Percentiles rank a stretch among this genome's conserved stretches.
Conservation (phyloP, 805 yeast genomes). For the Candida boleticola region DNA sequence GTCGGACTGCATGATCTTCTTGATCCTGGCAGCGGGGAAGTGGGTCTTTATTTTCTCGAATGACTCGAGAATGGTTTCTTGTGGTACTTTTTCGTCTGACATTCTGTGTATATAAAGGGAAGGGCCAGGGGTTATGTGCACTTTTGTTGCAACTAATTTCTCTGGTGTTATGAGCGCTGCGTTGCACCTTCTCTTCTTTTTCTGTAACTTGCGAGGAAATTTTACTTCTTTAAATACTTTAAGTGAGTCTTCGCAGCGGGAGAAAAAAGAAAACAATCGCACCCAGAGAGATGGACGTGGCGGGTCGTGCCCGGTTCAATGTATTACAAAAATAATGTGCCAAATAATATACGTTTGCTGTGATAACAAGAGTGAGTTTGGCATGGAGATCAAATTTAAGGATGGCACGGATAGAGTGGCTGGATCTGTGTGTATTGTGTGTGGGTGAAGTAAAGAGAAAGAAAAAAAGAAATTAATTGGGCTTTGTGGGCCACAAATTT, state of each 20-base stretch:
- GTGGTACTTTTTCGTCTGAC: slow-evolving; percentile 21
- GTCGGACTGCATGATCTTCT: slow-evolving; percentile 95
- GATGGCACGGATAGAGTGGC: no score
- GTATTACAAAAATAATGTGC: no score
- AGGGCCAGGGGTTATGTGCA: no score
- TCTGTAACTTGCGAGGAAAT: slow-evolving; percentile 10
- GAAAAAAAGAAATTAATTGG: no score
- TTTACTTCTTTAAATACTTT: slow-evolving; percentile 9
- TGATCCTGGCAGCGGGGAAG: slow-evolving; percentile 90
- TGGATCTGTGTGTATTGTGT: no score
- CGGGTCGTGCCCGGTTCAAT: slow-evolving; percentile 3
- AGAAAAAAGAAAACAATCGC: background rate
- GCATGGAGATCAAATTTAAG: no score
- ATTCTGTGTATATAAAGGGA: no score
- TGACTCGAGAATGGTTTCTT: slow-evolving; percentile 28
- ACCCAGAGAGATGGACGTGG: background rate
- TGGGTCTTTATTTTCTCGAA: slow-evolving; percentile 68
- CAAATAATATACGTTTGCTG: no score
- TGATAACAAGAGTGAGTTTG: no score
- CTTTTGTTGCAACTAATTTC: background rate
- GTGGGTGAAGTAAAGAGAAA: no score
- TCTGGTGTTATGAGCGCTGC: slow-evolving; percentile 1
- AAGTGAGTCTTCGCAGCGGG: background rate
- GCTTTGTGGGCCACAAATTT: no score
- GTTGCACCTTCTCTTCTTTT: background rate